These are phyloP conservation scores for Fusarium verticillioides DNA, from an alignment of 2,329 filamentous ascomycete genomes.

Conservation along the genomic window DNA sequence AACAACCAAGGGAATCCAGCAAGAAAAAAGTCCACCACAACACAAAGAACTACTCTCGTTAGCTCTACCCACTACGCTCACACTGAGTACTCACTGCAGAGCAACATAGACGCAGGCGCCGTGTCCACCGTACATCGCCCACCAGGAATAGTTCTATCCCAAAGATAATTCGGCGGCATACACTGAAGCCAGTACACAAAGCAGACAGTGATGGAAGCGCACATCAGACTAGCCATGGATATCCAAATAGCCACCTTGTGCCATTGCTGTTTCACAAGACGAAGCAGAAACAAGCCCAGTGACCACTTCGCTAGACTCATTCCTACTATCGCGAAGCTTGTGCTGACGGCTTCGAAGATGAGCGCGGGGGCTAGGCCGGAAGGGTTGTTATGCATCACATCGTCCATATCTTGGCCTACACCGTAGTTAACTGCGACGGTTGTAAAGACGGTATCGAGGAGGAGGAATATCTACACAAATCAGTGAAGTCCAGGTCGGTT, in stretches of 20 bases:
- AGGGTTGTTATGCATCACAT: slow-evolving; percentile 34
- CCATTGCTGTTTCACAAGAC: slow-evolving; percentile 49
- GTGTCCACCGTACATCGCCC: slow-evolving; percentile 35
- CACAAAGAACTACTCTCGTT: slow-evolving; percentile 28
- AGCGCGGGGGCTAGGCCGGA: slow-evolving; percentile 41
- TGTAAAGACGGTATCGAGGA: slow-evolving; percentile 49
- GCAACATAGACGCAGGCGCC: slow-evolving; percentile 30
- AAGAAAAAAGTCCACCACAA: slow-evolving; percentile 53
- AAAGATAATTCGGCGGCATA: slow-evolving; percentile 34
- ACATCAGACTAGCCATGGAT: slow-evolving; percentile 40
- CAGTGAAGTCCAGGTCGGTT: not conserved
- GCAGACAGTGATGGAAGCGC: slow-evolving; percentile 26
- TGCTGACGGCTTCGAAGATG: slow-evolving; percentile 48
- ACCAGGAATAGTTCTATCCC: slow-evolving; percentile 28
- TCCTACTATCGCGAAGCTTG: slow-evolving; percentile 52
- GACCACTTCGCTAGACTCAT: slow-evolving; percentile 54
- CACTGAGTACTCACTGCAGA: slow-evolving; percentile 28
- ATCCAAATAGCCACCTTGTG: slow-evolving; percentile 52
- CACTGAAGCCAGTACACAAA: slow-evolving; percentile 36
- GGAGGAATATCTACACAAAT: slow-evolving; percentile 36
- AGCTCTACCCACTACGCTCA: not conserved
- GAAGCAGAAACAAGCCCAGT: slow-evolving; percentile 53
- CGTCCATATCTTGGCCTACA: slow-evolving; percentile 48
- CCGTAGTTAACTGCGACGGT: slow-evolving; percentile 47
- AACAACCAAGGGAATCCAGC: slow-evolving; percentile 57